A percentile compares a stretch with the other conserved stretches of the same genome.
Evolutionary conservation across 2,329 filamentous ascomycete species (phyloP).

Genomic region (Aspergillus quadricinctus): DNA sequence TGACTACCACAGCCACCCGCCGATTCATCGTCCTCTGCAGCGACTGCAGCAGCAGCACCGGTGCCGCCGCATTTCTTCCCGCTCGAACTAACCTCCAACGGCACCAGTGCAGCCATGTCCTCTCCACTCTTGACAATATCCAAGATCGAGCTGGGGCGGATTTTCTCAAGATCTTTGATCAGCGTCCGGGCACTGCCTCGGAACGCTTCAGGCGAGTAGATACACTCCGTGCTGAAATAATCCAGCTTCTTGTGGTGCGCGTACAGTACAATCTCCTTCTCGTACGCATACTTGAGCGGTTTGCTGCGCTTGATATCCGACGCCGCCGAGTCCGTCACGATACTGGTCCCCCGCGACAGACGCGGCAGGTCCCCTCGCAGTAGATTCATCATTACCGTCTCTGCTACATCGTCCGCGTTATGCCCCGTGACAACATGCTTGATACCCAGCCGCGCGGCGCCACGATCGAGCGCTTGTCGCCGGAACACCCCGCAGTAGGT

Average conservation of each 20-base stretch:
- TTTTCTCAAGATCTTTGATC: slow-evolving; percentile 92
- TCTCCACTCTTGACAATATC: slow-evolving; percentile 94
- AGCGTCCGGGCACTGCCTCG: slow-evolving; percentile 83
- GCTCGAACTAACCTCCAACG: slow-evolving; percentile 47
- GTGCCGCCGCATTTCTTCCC: slow-evolving; percentile 15
- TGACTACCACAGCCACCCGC: slow-evolving; percentile 71
- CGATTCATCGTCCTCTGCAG: slow-evolving; percentile 47
- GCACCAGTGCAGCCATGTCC: slow-evolving; percentile 89
- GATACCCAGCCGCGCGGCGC: slow-evolving; percentile 80
- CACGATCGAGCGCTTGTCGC: slow-evolving; percentile 87
- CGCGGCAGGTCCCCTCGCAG: slow-evolving; percentile 84
- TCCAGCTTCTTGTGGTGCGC: slow-evolving; percentile 95
- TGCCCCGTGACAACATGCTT: slow-evolving; percentile 95
- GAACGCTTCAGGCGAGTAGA: slow-evolving; percentile 97
- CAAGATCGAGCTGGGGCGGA: slow-evolving; percentile 87
- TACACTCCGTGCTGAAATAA: slow-evolving; percentile 97
- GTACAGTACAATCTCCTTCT: slow-evolving; percentile 98
- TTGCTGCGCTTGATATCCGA: slow-evolving; percentile 94
- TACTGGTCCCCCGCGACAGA: slow-evolving; percentile 81
- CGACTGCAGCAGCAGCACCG: slow-evolving; percentile 19
- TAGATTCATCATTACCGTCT: slow-evolving; percentile 97
- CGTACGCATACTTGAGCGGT: slow-evolving; percentile 95
- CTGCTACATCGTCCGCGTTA: slow-evolving; percentile 94
- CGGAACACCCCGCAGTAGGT: slow-evolving; percentile 98
- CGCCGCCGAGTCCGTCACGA: slow-evolving; percentile 71